Conservation (phyloP, 1,284 basidiomycete species). For the Leccinum pachyderme region DNA sequence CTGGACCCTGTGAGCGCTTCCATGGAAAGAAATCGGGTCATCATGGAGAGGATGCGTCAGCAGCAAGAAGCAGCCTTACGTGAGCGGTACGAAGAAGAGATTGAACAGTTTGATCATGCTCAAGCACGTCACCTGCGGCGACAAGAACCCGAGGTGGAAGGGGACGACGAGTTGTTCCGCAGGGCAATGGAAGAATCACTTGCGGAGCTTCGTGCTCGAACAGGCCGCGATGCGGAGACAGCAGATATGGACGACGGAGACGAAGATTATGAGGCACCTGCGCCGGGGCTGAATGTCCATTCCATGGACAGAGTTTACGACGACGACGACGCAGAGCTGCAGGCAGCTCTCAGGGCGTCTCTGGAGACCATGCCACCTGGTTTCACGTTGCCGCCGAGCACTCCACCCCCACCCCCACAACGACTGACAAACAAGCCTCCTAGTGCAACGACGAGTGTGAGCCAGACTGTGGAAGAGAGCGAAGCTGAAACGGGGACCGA, state of each 20-base stretch:
- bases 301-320: slow-evolving; percentile 57
- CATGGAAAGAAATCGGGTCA: slow-evolving; percentile 58
- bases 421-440: slow-evolving; percentile 12
- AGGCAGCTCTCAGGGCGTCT: slow-evolving; percentile 83
- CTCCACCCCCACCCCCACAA: slow-evolving; percentile 25
- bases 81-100: slow-evolving; percentile 53
- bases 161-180: slow-evolving; percentile 60
- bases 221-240: slow-evolving; percentile 11
- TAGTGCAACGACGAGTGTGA: slow-evolving; percentile 19
- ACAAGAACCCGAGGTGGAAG: slow-evolving; percentile 35
- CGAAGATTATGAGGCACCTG: slow-evolving; percentile 24
- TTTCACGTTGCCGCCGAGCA: slow-evolving; percentile 42
- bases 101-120: slow-evolving; percentile 24
- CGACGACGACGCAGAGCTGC: slow-evolving; percentile 83
- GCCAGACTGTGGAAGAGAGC: slow-evolving; percentile 6
- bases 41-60: slow-evolving; percentile 64
- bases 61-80: slow-evolving; percentile 69
- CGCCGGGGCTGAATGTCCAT: slow-evolving; percentile 3
- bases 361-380: slow-evolving; percentile 65
- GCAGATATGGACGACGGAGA: slow-evolving; percentile 31
- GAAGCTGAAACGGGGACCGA: slow-evolving; percentile 19
- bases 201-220: slow-evolving; percentile 33
- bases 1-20: slow-evolving; percentile 65
- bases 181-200: slow-evolving; percentile 63
- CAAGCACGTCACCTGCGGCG: slow-evolving; percentile 13